Conservation (phyloP, 345 rosid genomes). For the Odontarrhena argentea region DNA sequence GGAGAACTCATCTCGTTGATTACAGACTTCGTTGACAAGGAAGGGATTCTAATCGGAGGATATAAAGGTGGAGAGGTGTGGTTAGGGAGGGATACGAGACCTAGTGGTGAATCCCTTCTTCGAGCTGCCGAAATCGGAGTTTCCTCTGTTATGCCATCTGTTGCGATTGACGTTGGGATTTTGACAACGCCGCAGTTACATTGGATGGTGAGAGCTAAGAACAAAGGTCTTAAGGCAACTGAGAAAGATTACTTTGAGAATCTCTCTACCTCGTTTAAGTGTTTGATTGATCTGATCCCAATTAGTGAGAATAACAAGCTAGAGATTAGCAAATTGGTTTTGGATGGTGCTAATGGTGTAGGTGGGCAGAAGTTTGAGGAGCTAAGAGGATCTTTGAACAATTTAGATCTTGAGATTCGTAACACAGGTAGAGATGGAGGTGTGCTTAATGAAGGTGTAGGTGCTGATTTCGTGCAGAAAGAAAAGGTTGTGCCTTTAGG, state of each 20-base stretch:
- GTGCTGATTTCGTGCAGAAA: slow-evolving; percentile 97
- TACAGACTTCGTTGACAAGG: slow-evolving; percentile 61
- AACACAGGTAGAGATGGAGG: slow-evolving; percentile 76
- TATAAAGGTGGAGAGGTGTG: slow-evolving; percentile 53
- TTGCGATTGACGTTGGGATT: slow-evolving; percentile 65
- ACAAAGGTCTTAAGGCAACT: slow-evolving; percentile 65
- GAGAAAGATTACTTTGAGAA: slow-evolving; percentile 80
- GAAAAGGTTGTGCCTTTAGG: slow-evolving; percentile 79
- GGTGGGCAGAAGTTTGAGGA: slow-evolving; percentile 77
- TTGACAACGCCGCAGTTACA: slow-evolving; percentile 92
- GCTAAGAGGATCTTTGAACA: slow-evolving; percentile 53
- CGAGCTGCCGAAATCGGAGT: slow-evolving; percentile 82
- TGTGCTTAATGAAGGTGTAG: slow-evolving; percentile 84
- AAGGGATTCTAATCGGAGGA: slow-evolving; percentile 55
- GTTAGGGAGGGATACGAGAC: slow-evolving; percentile 92
- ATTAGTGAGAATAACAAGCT: slow-evolving; percentile 23
- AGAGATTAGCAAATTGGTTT: slow-evolving; percentile 52
- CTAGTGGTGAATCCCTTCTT: slow-evolving; percentile 88
- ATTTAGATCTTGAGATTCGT: slow-evolving; percentile 66
- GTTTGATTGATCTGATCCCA: slow-evolving; percentile 70
- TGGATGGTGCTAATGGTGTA: slow-evolving; percentile 95
- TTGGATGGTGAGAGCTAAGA: slow-evolving; percentile 92
- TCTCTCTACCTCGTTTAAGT: slow-evolving; percentile 68
- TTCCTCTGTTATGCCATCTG: slow-evolving; percentile 64
- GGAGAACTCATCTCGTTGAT: slow-evolving; percentile 59